phyloP scores from a whole-genome alignment of 495 filamentous ascomycete genomes.

The Trypethelium eluteriae region DNA sequence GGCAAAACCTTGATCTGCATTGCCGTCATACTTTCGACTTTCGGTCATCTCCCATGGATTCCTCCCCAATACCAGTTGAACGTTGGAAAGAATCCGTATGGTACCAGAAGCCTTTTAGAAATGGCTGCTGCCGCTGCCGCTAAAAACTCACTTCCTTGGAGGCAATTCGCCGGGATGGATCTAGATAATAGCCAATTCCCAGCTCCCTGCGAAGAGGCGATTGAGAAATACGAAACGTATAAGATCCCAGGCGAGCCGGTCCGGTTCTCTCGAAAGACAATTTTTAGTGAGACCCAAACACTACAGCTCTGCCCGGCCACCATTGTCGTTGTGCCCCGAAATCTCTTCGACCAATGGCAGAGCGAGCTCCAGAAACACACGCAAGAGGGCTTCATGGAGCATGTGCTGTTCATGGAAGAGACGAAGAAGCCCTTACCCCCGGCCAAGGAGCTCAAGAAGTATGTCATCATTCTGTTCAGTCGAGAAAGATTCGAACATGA shows the following conservation, averaged over 20 bases:
- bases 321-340: conserved; percentile 60
- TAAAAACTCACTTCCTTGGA: conserved; percentile 62
- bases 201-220: background rate
- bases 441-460: conserved; percentile 51
- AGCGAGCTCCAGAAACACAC: conserved; percentile 65
- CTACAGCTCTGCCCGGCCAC: conserved; percentile 61
- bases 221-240: conserved; percentile 26
- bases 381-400: conserved; percentile 43
- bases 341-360: conserved; percentile 64
- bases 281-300: conserved; percentile 37
- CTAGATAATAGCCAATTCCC: background rate
- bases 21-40: conserved; percentile 73
- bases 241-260: conserved; percentile 39
- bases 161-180: conserved; percentile 18
- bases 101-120: conserved; percentile 49
- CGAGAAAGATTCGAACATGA: conserved; percentile 64
- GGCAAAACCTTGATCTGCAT: conserved; percentile 90
- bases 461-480: conserved; percentile 75
- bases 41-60: conserved; percentile 55
- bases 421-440: conserved; percentile 50
- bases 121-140: conserved; percentile 68
- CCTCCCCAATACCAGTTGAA: conserved; percentile 52
- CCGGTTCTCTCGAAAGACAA: conserved; percentile 36
- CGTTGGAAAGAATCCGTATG: conserved; percentile 36
- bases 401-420: conserved; percentile 51